Conservation (phyloP, 2,329 filamentous ascomycete genomes). For the Talaromyces pinophilus region DNA sequence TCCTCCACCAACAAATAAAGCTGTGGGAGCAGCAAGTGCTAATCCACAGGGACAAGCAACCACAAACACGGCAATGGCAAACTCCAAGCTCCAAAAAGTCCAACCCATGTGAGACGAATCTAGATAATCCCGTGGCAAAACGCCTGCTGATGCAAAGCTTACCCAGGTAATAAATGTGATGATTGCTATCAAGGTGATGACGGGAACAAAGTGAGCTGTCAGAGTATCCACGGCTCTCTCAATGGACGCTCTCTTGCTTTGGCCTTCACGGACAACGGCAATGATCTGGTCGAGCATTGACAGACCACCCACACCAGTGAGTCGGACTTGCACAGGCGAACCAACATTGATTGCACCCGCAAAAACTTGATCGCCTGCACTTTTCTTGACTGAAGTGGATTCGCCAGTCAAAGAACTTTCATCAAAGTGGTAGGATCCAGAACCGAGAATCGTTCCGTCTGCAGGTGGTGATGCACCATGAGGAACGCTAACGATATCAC, state of each 20-base stretch:
- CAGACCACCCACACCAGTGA: constrained; percentile 48
- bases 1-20: constrained; percentile 78
- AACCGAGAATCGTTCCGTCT: constrained; percentile 65
- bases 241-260: constrained; percentile 51
- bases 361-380: constrained; percentile 45
- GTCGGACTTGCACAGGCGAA: constrained; percentile 45
- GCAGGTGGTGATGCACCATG: constrained; percentile 82
- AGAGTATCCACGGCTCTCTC: constrained; percentile 51
- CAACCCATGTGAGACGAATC: constrained; percentile 50
- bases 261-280: constrained; percentile 51
- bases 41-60: constrained; percentile 84
- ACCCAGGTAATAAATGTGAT: constrained; percentile 52
- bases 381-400: constrained; percentile 50
- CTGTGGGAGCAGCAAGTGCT: constrained; percentile 78
- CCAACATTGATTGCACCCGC: constrained; percentile 52
- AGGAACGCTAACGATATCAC: constrained; percentile 71
- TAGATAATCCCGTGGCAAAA: constrained; percentile 53
- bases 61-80: constrained; percentile 81
- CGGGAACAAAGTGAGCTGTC: constrained; percentile 52
- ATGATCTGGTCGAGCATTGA: constrained; percentile 56
- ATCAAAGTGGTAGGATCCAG: constrained; percentile 70
- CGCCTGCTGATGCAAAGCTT: constrained; percentile 45
- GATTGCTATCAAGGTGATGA: constrained; percentile 52
- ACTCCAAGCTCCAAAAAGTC: constrained; percentile 59
- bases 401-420: constrained; percentile 80